phyloP scores from a whole-genome alignment of 2,329 filamentous ascomycete genomes.

The Chaetomium sp. region DNA sequence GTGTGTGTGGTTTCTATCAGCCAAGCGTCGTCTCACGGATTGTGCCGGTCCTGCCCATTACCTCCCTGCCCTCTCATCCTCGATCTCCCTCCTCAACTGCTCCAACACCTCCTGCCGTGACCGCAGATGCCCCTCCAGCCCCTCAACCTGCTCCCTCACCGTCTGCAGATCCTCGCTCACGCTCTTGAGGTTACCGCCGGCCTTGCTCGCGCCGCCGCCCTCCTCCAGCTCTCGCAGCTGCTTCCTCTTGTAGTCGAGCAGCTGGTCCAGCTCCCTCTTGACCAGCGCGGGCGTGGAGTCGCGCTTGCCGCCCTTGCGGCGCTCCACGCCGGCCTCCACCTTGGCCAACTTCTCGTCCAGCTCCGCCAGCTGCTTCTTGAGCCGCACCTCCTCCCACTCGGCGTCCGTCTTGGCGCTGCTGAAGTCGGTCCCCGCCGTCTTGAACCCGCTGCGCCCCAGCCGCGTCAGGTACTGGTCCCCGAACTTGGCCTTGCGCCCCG shows the following conservation, averaged over 20 bases:
- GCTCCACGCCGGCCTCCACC: conserved; percentile 75
- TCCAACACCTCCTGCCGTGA: conserved; percentile 75
- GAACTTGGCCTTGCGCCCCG: conserved; percentile 93
- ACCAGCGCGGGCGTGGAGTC: conserved; percentile 86
- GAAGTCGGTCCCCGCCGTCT: conserved; percentile 87
- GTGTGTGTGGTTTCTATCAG: neutral
- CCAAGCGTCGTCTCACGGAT: conserved; percentile 13
- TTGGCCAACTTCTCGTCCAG: conserved; percentile 84
- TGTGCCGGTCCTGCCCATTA: conserved; percentile 30
- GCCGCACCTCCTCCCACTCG: conserved; percentile 95
- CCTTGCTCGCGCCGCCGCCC: conserved; percentile 64
- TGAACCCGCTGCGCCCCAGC: conserved; percentile 80
- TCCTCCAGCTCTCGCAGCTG: conserved; percentile 75
- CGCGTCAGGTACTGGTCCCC: conserved; percentile 95
- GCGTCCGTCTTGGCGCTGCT: conserved; percentile 69
- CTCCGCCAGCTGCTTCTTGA: conserved; percentile 90
- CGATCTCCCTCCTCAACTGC: conserved; percentile 78
- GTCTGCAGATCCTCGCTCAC: conserved; percentile 52
- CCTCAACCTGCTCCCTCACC: conserved; percentile 93
- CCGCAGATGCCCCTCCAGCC: conserved; percentile 78
- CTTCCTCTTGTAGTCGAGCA: conserved; percentile 91
- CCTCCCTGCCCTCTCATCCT: conserved; percentile 73
- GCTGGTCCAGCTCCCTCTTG: conserved; percentile 89
- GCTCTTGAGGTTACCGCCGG: conserved; percentile 67
- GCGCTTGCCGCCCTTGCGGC: conserved; percentile 65